Conservation (phyloP, 2,329 filamentous ascomycete genomes). For the Phialophora macrospora region DNA sequence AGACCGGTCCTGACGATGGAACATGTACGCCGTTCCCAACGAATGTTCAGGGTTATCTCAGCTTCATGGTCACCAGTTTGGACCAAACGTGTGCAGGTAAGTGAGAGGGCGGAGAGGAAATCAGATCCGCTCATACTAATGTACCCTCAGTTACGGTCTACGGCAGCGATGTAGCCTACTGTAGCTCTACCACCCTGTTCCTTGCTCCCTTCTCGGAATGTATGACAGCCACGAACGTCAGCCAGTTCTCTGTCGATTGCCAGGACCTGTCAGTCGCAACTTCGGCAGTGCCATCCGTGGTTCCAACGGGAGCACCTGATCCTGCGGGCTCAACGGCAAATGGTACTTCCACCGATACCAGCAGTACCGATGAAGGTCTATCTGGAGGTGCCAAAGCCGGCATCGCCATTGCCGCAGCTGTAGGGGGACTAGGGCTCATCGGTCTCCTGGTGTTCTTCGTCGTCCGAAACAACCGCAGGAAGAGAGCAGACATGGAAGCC, state of each 20-base stretch:
- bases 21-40: conserved; percentile 28
- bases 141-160: conserved; percentile 23
- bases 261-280: conserved; percentile 26
- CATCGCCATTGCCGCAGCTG: conserved; percentile 26
- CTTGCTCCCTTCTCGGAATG: conserved; percentile 24
- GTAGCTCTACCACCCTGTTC: conserved; percentile 20
- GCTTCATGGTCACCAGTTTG: conserved; percentile 28
- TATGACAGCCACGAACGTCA: conserved; percentile 24
- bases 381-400: conserved; percentile 31
- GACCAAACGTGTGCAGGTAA: conserved; percentile 30
- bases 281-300: conserved; percentile 18
- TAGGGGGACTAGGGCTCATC: conserved; percentile 13
- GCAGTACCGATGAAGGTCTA: conserved; percentile 3
- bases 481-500: conserved; percentile 17
- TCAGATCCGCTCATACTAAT: not conserved
- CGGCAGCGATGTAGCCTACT: conserved; percentile 23
- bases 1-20: conserved; percentile 27
- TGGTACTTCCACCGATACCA: not conserved
- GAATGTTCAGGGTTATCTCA: conserved; percentile 8
- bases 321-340: conserved; percentile 5
- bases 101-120: not conserved
- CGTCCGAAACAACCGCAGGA: conserved; percentile 19
- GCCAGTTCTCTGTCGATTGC: conserved; percentile 31
- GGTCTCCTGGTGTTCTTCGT: conserved; percentile 24
- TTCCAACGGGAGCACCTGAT: not conserved